phyloP scores from a whole-genome alignment of 352 stramenopile genomes.

The Globisporangium yorkense region DNA sequence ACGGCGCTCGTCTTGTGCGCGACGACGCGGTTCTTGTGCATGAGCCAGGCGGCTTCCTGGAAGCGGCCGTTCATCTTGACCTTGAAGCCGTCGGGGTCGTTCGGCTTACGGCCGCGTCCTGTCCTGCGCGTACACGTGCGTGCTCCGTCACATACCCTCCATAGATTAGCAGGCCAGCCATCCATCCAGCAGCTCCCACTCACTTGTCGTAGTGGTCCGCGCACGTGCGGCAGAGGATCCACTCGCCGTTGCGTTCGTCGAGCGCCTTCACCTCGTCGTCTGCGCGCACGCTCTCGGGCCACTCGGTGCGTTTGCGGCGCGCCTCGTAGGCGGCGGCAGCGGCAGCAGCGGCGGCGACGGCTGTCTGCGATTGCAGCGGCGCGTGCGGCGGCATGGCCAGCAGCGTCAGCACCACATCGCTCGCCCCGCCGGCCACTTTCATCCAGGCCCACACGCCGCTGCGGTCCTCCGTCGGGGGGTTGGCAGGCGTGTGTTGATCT shows the following conservation, averaged over 20 bases:
- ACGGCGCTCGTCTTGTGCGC: conserved; percentile 24
- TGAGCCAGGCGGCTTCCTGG: conserved; percentile 54
- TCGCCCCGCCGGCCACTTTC: conserved; percentile 13
- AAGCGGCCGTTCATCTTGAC: conserved; percentile 70
- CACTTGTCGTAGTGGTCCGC: conserved; percentile 43
- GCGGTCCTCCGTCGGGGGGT: conserved; percentile 2
- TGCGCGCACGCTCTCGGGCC: conserved; percentile 42
- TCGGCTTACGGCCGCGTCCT: conserved; percentile 44
- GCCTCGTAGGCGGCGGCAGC: conserved; percentile 28
- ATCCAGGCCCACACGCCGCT: conserved; percentile 16
- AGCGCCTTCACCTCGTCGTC: conserved; percentile 48
- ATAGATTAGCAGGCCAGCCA: background rate
- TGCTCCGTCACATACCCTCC: conserved; percentile 1
- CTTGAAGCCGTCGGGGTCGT: conserved; percentile 58
- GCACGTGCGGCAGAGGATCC: conserved; percentile 61
- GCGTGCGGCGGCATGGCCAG: conserved; percentile 11
- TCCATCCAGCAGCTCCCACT: background rate
- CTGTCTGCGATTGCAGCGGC: conserved; percentile 1
- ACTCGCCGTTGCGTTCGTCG: conserved; percentile 54
- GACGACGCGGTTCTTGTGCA: conserved; percentile 62
- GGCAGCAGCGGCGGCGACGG: background rate
- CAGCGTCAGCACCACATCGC: conserved; percentile 17
- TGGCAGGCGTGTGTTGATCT: conserved; percentile 13
- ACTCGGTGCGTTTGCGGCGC: conserved; percentile 40
- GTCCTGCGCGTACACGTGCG: conserved; percentile 23